These are phyloP conservation scores for Trapa incisa DNA, from an alignment of 345 rosid species.

Conservation along the genomic window DNA sequence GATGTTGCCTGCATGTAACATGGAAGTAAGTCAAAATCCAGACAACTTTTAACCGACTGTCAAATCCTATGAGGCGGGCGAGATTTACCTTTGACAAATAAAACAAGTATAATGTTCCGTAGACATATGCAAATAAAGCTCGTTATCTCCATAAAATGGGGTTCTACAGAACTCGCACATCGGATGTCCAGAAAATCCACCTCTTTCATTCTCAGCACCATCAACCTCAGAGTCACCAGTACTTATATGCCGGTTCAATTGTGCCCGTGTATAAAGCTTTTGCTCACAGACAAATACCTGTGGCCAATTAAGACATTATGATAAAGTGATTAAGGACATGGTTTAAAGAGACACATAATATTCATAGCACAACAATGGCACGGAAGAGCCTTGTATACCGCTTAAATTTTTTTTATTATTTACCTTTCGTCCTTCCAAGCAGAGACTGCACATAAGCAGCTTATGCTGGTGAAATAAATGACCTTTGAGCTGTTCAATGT, in stretches of 20 bases:
- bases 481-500: slow-evolving; percentile 82
- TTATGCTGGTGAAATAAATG: slow-evolving; percentile 79
- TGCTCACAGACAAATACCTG: slow-evolving; percentile 93
- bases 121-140: slow-evolving; percentile 79
- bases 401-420: background rate
- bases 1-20: slow-evolving; percentile 58
- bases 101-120: slow-evolving; percentile 86
- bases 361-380: background rate
- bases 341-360: background rate
- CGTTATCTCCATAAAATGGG: slow-evolving; percentile 93
- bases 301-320: slow-evolving; percentile 5
- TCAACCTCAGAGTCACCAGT: slow-evolving; percentile 94
- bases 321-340: background rate
- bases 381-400: background rate
- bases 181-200: slow-evolving; percentile 93
- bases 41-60: background rate
- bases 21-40: background rate
- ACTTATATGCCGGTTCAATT: slow-evolving; percentile 68
- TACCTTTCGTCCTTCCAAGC: slow-evolving; percentile 97
- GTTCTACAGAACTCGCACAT: slow-evolving; percentile 78
- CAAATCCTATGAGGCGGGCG: background rate
- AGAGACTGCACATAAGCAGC: slow-evolving; percentile 71
- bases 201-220: slow-evolving; percentile 91
- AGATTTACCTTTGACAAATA: slow-evolving; percentile 73
- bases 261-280: slow-evolving; percentile 67